Evolutionary conservation across 495 filamentous ascomycete species (phyloP).

Genomic region (Lindgomyces ingoldianus): DNA sequence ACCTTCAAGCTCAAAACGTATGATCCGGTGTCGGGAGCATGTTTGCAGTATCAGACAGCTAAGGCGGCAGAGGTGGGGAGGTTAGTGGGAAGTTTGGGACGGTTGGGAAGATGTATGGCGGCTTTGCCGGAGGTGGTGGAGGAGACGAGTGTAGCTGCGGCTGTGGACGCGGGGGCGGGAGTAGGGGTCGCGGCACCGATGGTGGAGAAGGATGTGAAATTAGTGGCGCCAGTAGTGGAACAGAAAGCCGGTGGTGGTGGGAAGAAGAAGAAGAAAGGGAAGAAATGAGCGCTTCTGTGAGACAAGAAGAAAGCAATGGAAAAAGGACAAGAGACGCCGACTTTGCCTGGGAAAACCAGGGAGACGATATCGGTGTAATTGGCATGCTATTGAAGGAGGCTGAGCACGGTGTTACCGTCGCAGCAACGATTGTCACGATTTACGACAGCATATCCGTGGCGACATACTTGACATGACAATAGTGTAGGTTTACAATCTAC

Average conservation of each 20-base stretch:
- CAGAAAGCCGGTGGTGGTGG: conserved; percentile 34
- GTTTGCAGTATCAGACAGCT: conserved; percentile 47
- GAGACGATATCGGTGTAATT: too few species aligned
- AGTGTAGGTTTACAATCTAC: too few species aligned
- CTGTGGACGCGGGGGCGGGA: neutral
- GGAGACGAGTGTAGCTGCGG: conserved; percentile 26
- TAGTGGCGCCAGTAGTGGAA: conserved; percentile 12
- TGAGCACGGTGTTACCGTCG: too few species aligned
- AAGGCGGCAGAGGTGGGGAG: conserved; percentile 78
- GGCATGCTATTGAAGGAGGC: too few species aligned
- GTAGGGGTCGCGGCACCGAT: conserved; percentile 14
- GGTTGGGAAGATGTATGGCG: conserved; percentile 65
- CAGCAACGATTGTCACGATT: too few species aligned
- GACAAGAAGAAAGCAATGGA: too few species aligned
- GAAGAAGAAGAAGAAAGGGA: conserved; percentile 49
- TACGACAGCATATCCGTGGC: too few species aligned
- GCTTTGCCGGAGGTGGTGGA: conserved; percentile 50
- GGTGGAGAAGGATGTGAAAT: conserved; percentile 21
- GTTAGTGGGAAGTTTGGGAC: conserved; percentile 71
- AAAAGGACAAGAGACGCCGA: too few species aligned
- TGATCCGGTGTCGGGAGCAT: conserved; percentile 76
- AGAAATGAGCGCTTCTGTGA: conserved; percentile 44
- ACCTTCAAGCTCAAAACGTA: conserved; percentile 84
- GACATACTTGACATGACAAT: too few species aligned
- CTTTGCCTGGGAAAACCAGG: too few species aligned